Evolutionary conservation across 2,329 filamentous ascomycete species (phyloP).

Genomic region (Scorias spongiosa): DNA sequence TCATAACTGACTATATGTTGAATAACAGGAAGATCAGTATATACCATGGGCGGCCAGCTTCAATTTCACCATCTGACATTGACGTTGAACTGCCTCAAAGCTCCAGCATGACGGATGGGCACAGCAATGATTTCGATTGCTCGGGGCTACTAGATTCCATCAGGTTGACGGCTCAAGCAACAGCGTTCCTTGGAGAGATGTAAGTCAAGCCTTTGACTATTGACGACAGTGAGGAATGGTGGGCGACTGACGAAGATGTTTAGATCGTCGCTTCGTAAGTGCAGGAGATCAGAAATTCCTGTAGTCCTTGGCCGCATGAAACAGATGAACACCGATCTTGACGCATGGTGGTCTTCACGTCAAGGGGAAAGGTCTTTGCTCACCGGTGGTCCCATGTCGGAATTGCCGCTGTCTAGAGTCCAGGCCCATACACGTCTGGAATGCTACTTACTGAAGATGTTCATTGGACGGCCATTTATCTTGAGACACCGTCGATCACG

Average conservation of each 20-base stretch:
- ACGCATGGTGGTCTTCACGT: no score
- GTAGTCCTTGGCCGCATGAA: no score
- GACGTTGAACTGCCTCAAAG: constrained; percentile 36
- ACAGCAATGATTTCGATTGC: constrained; percentile 5
- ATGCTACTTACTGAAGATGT: neutral
- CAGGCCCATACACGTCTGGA: neutral
- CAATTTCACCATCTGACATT: constrained; percentile 37
- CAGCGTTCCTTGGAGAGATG: constrained; percentile 3
- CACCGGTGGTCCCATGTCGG: no score
- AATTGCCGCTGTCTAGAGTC: neutral
- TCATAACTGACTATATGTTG: neutral
- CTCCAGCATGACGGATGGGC: constrained; percentile 7
- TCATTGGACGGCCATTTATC: constrained; percentile 7
- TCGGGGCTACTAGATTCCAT: constrained; percentile 4
- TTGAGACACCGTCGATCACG: constrained; percentile 1
- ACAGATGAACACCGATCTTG: no score
- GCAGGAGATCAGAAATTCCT: no score
- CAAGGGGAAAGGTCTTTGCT: no score
- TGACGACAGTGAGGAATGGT: neutral
- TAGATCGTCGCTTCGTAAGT: no score
- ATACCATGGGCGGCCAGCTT: constrained; percentile 41
- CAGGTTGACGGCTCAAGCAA: constrained; percentile 4
- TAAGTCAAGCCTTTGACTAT: neutral
- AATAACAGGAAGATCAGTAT: constrained; percentile 36
- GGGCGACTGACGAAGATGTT: no score